Percentiles rank a stretch among this genome's conserved stretches.
phyloP scores from a whole-genome alignment of 2,329 filamentous ascomycete species.

The Alternaria metachromatica region DNA sequence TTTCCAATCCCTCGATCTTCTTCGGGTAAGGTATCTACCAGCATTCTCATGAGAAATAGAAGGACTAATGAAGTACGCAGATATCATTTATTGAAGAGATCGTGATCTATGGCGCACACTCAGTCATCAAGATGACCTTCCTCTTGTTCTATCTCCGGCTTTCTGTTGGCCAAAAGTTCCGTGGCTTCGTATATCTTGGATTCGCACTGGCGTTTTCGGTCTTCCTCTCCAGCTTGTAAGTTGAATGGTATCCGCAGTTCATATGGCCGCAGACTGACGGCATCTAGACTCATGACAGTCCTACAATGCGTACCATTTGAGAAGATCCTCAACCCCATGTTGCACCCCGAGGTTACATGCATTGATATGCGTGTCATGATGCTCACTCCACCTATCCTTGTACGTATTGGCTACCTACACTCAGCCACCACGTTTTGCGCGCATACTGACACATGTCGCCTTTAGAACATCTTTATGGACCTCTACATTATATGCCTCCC shows the following conservation, averaged over 20 bases:
- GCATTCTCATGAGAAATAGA: not conserved
- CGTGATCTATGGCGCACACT: conserved; percentile 4
- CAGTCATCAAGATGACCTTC: conserved; percentile 6
- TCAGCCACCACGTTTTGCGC: not conserved
- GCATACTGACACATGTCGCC: not conserved
- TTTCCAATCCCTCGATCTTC: not conserved
- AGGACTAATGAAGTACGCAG: not conserved
- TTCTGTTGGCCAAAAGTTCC: not conserved
- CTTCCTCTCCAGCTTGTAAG: not conserved
- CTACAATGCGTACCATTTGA: conserved; percentile 7
- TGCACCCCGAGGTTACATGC: not conserved
- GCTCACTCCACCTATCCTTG: not conserved
- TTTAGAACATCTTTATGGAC: conserved; percentile 7
- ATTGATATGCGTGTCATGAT: not conserved
- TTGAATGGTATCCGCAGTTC: not conserved
- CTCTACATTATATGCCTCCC: conserved; percentile 2
- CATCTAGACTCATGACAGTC: not conserved
- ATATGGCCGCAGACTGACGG: not conserved
- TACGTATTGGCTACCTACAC: not conserved
- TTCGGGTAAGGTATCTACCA: not conserved
- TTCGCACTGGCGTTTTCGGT: not conserved
- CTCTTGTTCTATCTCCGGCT: conserved; percentile 7
- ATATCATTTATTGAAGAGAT: conserved; percentile 3
- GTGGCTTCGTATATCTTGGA: not conserved
- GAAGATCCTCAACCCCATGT: conserved; percentile 3